These are phyloP conservation scores for Pleurozium schreberi DNA, from an alignment of 225 moss, liverwort and hornwort genomes.

Conservation along the genomic window DNA sequence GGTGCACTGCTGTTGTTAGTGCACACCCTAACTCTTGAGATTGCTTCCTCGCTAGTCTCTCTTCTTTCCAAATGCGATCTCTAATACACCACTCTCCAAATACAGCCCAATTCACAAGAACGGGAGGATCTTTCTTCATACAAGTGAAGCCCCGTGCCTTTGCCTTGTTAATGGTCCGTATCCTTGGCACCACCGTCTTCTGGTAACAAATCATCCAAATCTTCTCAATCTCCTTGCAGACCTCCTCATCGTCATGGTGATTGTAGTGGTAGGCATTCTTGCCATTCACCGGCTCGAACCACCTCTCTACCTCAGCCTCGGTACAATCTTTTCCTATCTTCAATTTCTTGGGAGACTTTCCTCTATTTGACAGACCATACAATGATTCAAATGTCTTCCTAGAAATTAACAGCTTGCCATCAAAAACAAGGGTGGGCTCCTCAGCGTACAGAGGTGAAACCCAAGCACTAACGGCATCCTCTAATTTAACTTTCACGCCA, in stretches of 20 bases:
- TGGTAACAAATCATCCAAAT: not conserved
- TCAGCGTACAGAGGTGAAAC: not conserved
- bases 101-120: not conserved
- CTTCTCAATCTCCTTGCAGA: not conserved
- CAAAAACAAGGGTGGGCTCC: not conserved
- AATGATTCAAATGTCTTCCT: not conserved
- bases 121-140: not conserved
- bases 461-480: not conserved
- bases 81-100: not conserved
- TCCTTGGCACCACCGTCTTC: not conserved
- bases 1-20: too few species aligned
- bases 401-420: not conserved
- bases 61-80: too few species aligned
- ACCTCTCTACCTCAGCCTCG: not conserved
- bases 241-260: not conserved
- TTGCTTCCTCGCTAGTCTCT: too few species aligned
- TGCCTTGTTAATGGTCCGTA: not conserved
- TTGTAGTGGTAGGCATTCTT: not conserved
- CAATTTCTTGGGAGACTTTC: not conserved
- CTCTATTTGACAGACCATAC: not conserved
- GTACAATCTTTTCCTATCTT: not conserved
- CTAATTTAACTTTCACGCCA: not conserved
- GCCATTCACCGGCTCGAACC: not conserved
- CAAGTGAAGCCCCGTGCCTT: not conserved
- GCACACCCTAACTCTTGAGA: too few species aligned